These are phyloP conservation scores for Diplocarpon rosae DNA, from an alignment of 2,329 filamentous ascomycete genomes.

Conservation along the genomic window DNA sequence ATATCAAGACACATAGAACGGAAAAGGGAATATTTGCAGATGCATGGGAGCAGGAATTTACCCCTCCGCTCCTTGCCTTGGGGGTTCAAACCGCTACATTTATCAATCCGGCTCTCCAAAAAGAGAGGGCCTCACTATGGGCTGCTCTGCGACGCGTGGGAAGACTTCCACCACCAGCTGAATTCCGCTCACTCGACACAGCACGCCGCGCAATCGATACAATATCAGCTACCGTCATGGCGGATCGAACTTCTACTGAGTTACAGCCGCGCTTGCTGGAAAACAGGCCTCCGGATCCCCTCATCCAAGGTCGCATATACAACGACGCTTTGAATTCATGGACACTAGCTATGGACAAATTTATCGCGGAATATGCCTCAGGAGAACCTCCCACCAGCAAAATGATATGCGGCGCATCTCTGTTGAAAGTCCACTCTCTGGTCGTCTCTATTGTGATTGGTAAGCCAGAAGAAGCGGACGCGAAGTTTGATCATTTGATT, in stretches of 20 bases:
- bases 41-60: constrained; percentile 20
- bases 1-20: constrained; percentile 12
- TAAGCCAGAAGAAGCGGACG: constrained; percentile 6
- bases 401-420: constrained; percentile 42
- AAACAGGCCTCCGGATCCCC: constrained; percentile 38
- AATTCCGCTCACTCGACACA: constrained; percentile 40
- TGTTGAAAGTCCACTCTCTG: constrained; percentile 19
- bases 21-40: constrained; percentile 5
- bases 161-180: constrained; percentile 4
- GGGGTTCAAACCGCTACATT: constrained; percentile 24
- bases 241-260: constrained; percentile 37
- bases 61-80: constrained; percentile 17
- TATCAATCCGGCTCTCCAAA: constrained; percentile 17
- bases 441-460: constrained; percentile 16
- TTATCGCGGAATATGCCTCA: constrained; percentile 2
- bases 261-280: constrained; percentile 20
- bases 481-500: constrained; percentile 19
- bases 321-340: constrained; percentile 12
- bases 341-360: constrained; percentile 14
- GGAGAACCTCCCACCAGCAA: constrained; percentile 33
- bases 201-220: constrained; percentile 45
- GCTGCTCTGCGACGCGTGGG: constrained; percentile 13
- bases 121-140: constrained; percentile 18
- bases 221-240: constrained; percentile 40
- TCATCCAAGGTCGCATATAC: neutral